Percentiles rank a stretch among this genome's conserved stretches.
These are phyloP conservation scores for Kwoniella dejecticola DNA, from an alignment of 768 basidiomycete species.

Conservation along the genomic window DNA sequence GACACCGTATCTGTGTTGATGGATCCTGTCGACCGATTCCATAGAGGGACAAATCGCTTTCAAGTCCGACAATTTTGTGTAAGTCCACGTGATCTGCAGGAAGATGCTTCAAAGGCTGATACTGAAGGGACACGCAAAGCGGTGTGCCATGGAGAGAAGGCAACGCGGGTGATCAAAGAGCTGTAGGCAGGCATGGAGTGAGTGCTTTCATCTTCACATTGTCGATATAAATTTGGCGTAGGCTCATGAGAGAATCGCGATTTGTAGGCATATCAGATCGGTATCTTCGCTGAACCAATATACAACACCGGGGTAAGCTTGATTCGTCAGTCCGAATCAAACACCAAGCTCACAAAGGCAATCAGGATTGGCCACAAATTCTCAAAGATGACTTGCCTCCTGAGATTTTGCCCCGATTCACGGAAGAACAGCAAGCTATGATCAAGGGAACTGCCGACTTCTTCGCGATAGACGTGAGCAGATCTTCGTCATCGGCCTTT, in stretches of 20 bases:
- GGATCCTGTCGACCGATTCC: not conserved
- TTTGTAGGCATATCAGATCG: conserved; percentile 62
- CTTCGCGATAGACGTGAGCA: conserved; percentile 60
- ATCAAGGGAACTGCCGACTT: conserved; percentile 62
- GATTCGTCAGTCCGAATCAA: no score
- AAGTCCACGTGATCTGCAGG: not conserved
- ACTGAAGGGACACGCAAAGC: not conserved
- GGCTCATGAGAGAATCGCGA: no score
- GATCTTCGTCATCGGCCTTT: not conserved
- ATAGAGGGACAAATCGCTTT: conserved; percentile 57
- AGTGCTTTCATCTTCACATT: no score
- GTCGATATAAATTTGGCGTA: no score
- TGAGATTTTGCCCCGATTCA: conserved; percentile 61
- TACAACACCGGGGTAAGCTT: conserved; percentile 59
- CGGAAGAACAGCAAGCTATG: conserved; percentile 59
- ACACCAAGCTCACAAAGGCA: not conserved
- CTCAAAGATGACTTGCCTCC: conserved; percentile 61
- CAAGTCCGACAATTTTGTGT: conserved; percentile 62
- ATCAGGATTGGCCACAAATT: conserved; percentile 60
- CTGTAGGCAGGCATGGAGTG: conserved; percentile 60
- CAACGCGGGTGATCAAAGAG: conserved; percentile 57
- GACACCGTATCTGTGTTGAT: not conserved
- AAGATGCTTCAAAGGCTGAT: not conserved
- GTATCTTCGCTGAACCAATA: conserved; percentile 61
- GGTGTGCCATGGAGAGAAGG: conserved; percentile 37